These are phyloP conservation scores for Talaromyces wortmannii DNA, from an alignment of 495 filamentous ascomycete species.

Conservation along the genomic window DNA sequence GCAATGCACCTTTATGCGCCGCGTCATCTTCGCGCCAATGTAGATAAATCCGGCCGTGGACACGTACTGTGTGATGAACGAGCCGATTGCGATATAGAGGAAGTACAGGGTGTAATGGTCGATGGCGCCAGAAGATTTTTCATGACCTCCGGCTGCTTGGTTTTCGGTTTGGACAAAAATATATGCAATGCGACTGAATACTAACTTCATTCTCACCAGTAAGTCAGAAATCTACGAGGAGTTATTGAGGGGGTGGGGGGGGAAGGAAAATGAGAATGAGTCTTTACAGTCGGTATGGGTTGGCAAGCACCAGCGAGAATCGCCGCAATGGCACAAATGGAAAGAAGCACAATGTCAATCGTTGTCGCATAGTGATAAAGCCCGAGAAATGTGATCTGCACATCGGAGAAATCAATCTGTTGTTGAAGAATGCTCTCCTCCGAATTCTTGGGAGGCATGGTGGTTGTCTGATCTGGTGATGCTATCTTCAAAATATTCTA, in stretches of 20 bases:
- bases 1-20: background rate
- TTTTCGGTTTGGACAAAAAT: background rate
- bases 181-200: background rate
- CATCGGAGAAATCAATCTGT: background rate
- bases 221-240: background rate
- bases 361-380: background rate
- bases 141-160: background rate
- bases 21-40: slow-evolving; percentile 2
- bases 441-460: background rate
- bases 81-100: slow-evolving; percentile 5
- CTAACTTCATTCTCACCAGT: background rate
- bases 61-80: slow-evolving; percentile 1
- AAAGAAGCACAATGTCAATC: background rate
- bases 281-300: background rate
- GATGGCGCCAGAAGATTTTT: background rate
- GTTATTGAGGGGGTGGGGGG: background rate
- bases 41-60: slow-evolving; percentile 1
- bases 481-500: background rate
- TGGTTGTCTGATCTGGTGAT: background rate
- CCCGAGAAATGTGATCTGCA: background rate
- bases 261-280: background rate
- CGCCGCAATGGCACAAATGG: background rate
- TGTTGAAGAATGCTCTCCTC: background rate
- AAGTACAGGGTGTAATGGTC: slow-evolving; percentile 1
- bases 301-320: background rate